Base-by-base conservation (phyloP, 768 basidiomycete species). In the Cystofilobasidium capitatum region DNA sequence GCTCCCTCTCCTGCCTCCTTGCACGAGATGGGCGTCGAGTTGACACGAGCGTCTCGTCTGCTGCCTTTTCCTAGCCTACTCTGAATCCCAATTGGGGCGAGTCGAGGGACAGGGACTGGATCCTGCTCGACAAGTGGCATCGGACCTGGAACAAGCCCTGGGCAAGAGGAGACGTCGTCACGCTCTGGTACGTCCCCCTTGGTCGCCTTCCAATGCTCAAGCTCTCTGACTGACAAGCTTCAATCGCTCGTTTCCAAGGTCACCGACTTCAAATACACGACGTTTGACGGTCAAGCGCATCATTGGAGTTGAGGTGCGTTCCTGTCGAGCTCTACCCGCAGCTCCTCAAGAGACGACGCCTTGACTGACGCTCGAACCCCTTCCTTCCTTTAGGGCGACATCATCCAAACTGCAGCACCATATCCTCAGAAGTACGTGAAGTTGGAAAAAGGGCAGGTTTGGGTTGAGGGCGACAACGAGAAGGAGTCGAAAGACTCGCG, bases 401-500 rank as follows among this genome's bases (percentile, higher is more conserved):
- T 60, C 44, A 61, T 68, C 31, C 47, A 55, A 22, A 62, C 66
- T 22, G 39, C 55, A 3, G 35, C 29, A 17, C 66, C 66, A 6
- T 68, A 61, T 37, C 66, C 59, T 2, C 22, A 44, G 7, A 24
- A 22, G 20, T 62, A 29, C 51, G 59, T 68, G 33, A 68, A 62
- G 33, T 57, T 68, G 9, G 66, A 61, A 12, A 55, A 31, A 24
- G 66, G 66, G 12, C 66, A 68, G 44, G 66, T 62, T 42, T 68
- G 66, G 66, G 66, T 68, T 1, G 66, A 68, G 42, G 66, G 66
- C 12, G 66, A 68, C 54, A 68, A 68, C 42, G 49, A 49, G 20
- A 40, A 51, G 22, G 51, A 55, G 26, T 62, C 59, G 4, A 68
- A 68, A 33, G 66, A 68, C 39, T 68, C 66, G 16, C 61, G 60